Conservation (phyloP, 106 monocot species). For the Dendrobium chrysotoxum region DNA sequence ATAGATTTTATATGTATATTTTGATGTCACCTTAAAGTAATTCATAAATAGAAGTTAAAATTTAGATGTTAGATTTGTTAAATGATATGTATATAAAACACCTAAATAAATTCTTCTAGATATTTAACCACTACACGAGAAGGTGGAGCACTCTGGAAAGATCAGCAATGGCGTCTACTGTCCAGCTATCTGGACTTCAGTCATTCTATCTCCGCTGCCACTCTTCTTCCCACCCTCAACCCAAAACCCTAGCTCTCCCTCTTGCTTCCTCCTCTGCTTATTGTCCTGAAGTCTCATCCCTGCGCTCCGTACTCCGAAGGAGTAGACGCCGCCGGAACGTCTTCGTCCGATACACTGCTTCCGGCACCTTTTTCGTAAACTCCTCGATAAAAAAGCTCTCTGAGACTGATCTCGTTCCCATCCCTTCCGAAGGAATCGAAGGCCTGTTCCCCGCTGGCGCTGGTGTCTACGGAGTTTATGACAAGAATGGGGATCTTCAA, state of each 20-base stretch:
- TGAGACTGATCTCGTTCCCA: slow-evolving; percentile 47
- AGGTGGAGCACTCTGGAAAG: background rate
- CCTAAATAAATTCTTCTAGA: no score
- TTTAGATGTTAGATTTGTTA: no score
- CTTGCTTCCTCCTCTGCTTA: background rate
- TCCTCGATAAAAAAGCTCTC: slow-evolving; percentile 48
- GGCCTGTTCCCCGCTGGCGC: slow-evolving; percentile 38
- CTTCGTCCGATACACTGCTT: background rate
- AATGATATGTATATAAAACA: no score
- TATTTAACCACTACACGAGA: no score
- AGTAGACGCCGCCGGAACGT: background rate
- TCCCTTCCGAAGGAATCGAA: slow-evolving; percentile 34
- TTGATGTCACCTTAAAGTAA: no score
- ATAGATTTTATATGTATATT: no score
- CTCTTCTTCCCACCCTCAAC: background rate
- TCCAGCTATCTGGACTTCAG: background rate
- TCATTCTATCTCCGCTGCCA: background rate
- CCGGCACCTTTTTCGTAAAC: background rate
- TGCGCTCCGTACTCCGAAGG: background rate
- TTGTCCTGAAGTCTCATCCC: slow-evolving; percentile 3
- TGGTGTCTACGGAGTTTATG: slow-evolving; percentile 87
- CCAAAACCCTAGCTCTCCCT: background rate
- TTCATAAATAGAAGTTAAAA: no score
- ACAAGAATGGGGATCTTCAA: slow-evolving; percentile 67
- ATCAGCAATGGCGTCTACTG: background rate